Evolutionary conservation across 805 yeast genomes (phyloP), one percentile per base, ranked within the genome.

Genomic region (Saturnispora quitensis): DNA sequence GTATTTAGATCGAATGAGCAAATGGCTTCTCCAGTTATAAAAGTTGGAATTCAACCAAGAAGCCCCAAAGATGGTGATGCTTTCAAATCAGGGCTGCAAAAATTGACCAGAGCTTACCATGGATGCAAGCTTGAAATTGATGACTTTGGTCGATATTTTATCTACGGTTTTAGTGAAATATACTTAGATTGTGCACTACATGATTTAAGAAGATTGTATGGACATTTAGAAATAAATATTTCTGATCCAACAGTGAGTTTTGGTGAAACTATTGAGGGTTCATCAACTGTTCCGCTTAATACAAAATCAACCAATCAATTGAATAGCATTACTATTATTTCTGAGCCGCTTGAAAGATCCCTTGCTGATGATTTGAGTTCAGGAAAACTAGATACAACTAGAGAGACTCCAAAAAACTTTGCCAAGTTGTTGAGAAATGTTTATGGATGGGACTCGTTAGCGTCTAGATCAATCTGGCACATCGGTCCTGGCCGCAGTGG

Each of bases 181-280:
- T 88, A 87, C 61, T 64, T 93, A 67, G 98, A 93, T 65, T 86
- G 93, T 58, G 69, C 86, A 24, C 66, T 93, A 40, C 86, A 83
- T 63, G 97, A 89, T 61, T 67, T 93, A 43, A 71, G 97, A 56
- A 64, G 71, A 27, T 69, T 78, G 33, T 85, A 79, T 59, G 75
- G 84, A 0, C 78, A 77, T 22, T 73, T 89, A 40, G 85, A 83
- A 48, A 78, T 93, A 50, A 86, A 83, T 62, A 84, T 89, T 2
- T 86, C 97, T 46, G 93, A 84, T 61, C 96, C 98, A 3, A 76
- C 84, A 65, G 81, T 89, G 0, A 76, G 76, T 53, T 89, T 93
- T 58, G 69, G 86, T 22, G 99, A 93, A 66, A 82, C 96, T 0
- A 78, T 88, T 50, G 57, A 68, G 4, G 85, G 80, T 40, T 73